These are phyloP conservation scores for Fusarium begoniae DNA, from an alignment of 2,329 filamentous ascomycete species.

Conservation along the genomic window DNA sequence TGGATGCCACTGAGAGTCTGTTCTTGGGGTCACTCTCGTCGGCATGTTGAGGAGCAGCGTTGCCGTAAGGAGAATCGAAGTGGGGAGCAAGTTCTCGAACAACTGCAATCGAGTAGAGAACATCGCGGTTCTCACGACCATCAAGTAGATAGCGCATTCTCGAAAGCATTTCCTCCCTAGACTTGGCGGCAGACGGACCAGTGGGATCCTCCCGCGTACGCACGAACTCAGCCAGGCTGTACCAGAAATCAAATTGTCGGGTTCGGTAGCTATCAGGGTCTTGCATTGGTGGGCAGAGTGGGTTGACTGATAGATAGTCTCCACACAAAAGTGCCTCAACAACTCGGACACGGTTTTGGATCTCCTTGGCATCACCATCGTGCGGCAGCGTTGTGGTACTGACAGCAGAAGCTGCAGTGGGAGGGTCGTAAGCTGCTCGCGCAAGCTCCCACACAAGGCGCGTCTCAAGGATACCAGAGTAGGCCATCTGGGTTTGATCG, in stretches of 20 bases:
- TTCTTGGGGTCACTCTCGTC: slow-evolving; percentile 74
- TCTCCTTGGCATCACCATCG: slow-evolving; percentile 69
- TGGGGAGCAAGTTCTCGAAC: slow-evolving; percentile 77
- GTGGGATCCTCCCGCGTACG: slow-evolving; percentile 66
- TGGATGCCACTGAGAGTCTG: slow-evolving; percentile 74
- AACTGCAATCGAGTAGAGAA: slow-evolving; percentile 88
- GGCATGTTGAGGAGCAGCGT: slow-evolving; percentile 64
- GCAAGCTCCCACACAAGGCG: slow-evolving; percentile 69
- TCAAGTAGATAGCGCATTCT: slow-evolving; percentile 77
- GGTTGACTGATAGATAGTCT: slow-evolving; percentile 68
- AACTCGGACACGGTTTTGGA: slow-evolving; percentile 75
- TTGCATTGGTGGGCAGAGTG: slow-evolving; percentile 60
- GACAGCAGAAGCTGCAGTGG: slow-evolving; percentile 46
- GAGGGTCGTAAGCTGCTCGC: slow-evolving; percentile 56
- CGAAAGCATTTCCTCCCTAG: slow-evolving; percentile 71
- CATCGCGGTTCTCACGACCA: slow-evolving; percentile 85
- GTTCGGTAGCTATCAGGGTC: slow-evolving; percentile 63
- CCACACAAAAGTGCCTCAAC: slow-evolving; percentile 82
- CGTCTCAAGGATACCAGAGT: slow-evolving; percentile 64
- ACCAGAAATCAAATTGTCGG: slow-evolving; percentile 84
- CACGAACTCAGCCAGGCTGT: slow-evolving; percentile 73
- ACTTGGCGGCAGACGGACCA: slow-evolving; percentile 54
- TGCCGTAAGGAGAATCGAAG: slow-evolving; percentile 67
- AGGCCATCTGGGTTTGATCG: slow-evolving; percentile 62
- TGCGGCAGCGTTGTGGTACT: slow-evolving; percentile 51